Evolutionary conservation across 2,329 filamentous ascomycete species (phyloP).

Genomic region (Acrocalymma vagum): DNA sequence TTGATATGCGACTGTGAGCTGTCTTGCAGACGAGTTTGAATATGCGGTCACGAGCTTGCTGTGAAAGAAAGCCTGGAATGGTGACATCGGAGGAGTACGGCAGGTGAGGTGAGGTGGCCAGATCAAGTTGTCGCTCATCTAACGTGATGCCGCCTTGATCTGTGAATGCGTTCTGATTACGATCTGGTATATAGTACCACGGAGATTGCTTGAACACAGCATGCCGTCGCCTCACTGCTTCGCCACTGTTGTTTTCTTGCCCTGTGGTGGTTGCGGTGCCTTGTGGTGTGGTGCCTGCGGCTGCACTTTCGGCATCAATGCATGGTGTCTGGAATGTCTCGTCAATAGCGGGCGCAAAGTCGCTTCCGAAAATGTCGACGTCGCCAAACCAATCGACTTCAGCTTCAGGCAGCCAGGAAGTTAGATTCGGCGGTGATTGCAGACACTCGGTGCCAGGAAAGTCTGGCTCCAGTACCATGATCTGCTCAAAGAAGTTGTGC

Average conservation of each 20-base stretch:
- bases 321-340: conserved; percentile 19
- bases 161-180: conserved; percentile 38
- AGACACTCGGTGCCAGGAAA: conserved; percentile 19
- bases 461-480: conserved; percentile 28
- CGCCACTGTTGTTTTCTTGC: conserved; percentile 4
- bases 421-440: conserved; percentile 23
- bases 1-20: conserved; percentile 31
- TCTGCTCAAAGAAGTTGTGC: conserved; percentile 24
- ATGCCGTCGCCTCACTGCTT: conserved; percentile 20
- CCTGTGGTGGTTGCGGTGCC: neutral
- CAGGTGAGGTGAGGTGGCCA: conserved; percentile 37
- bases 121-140: conserved; percentile 33
- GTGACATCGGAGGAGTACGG: conserved; percentile 30
- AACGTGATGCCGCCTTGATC: conserved; percentile 34
- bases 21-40: conserved; percentile 40
- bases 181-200: conserved; percentile 36
- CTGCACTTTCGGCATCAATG: conserved; percentile 2
- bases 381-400: conserved; percentile 25
- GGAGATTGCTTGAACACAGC: conserved; percentile 23
- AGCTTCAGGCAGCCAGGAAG: conserved; percentile 26
- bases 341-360: conserved; percentile 25
- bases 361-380: conserved; percentile 22
- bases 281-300: neutral
- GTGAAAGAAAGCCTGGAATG: conserved; percentile 28
- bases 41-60: conserved; percentile 34